phyloP scores from a whole-genome alignment of 805 yeast species.

The Suhomyces vadensis region DNA sequence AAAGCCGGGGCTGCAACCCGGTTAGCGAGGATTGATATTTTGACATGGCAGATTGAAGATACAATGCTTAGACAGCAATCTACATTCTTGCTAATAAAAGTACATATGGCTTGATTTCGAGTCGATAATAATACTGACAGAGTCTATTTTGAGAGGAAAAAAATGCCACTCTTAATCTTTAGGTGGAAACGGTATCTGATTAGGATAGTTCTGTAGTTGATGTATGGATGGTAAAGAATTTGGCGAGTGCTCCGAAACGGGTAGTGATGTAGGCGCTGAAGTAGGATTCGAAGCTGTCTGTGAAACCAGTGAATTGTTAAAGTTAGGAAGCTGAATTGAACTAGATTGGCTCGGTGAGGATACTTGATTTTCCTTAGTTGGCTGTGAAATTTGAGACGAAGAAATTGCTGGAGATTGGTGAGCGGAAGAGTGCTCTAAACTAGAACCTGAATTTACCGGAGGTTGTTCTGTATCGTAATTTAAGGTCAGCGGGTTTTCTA shows the following conservation, averaged over 20 bases:
- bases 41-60: no score
- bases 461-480: not conserved
- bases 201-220: not conserved
- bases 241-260: not conserved
- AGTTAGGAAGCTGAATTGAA: not conserved
- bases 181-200: not conserved
- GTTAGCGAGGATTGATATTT: not conserved
- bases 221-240: not conserved
- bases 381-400: not conserved
- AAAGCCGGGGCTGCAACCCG: not conserved
- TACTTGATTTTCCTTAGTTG: not conserved
- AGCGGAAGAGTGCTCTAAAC: not conserved
- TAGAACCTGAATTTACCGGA: not conserved
- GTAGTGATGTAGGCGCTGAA: not conserved
- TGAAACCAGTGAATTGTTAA: not conserved
- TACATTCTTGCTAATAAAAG: no score
- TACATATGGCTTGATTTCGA: not conserved
- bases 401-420: not conserved
- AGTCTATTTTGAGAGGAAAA: no score
- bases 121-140: no score
- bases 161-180: not conserved
- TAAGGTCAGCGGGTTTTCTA: not conserved
- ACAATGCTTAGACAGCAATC: no score
- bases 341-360: not conserved
- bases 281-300: not conserved